These are phyloP conservation scores for Trichoderma lentiforme DNA, from an alignment of 2,329 filamentous ascomycete genomes.

Conservation along the genomic window DNA sequence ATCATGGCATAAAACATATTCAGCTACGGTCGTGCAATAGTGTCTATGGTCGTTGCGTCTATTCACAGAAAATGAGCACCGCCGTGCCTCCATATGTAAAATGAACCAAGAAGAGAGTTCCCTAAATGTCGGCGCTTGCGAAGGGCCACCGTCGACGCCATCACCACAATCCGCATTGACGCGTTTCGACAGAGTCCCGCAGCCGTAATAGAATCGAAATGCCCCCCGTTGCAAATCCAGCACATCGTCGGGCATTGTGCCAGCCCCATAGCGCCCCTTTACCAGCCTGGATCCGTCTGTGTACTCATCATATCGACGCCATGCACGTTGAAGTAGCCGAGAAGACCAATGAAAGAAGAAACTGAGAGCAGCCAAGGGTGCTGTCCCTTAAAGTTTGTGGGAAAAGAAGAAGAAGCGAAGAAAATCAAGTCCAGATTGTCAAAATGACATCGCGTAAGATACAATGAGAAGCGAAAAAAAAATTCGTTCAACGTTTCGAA, in stretches of 20 bases:
- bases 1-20: neutral
- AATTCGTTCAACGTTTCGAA: slow-evolving; percentile 19
- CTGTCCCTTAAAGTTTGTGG: neutral
- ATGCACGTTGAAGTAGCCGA: slow-evolving; percentile 17
- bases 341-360: slow-evolving; percentile 12
- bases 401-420: slow-evolving; percentile 7
- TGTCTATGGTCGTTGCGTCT: slow-evolving; percentile 2
- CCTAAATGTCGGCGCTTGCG: neutral
- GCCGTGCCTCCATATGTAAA: slow-evolving; percentile 8
- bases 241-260: slow-evolving; percentile 14
- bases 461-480: slow-evolving; percentile 23
- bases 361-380: slow-evolving; percentile 1
- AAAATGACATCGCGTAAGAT: slow-evolving; percentile 24
- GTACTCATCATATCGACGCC: slow-evolving; percentile 21
- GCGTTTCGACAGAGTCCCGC: neutral
- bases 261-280: slow-evolving; percentile 13
- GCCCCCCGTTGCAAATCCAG: slow-evolving; percentile 19
- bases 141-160: neutral
- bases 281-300: slow-evolving; percentile 18
- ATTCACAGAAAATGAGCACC: slow-evolving; percentile 15
- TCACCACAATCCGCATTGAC: neutral
- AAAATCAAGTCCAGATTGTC: slow-evolving; percentile 16
- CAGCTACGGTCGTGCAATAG: neutral
- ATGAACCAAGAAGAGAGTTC: slow-evolving; percentile 5
- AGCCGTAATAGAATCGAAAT: slow-evolving; percentile 12